Conservation (phyloP, 805 yeast species). For the Yarrowia divulgata region DNA sequence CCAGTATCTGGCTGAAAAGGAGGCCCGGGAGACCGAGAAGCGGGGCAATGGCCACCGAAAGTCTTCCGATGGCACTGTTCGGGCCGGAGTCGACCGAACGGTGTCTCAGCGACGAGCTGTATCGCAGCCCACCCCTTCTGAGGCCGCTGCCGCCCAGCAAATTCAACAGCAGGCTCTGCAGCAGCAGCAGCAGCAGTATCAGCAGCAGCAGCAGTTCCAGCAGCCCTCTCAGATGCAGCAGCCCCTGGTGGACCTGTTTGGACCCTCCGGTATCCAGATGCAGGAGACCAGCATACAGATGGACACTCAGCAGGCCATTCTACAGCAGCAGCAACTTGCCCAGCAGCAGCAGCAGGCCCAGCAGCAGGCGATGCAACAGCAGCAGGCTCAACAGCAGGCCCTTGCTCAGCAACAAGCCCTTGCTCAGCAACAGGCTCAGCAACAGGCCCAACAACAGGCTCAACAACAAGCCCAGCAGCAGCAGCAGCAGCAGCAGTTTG, state of each 20-base stretch:
- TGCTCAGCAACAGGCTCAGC: slow-evolving; percentile 34
- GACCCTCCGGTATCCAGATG: slow-evolving; percentile 35
- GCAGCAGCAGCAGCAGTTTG: slow-evolving; percentile 42
- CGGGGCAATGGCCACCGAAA: slow-evolving; percentile 26
- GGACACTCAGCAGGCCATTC: slow-evolving; percentile 39
- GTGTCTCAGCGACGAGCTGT: slow-evolving; percentile 42
- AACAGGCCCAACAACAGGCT: slow-evolving; percentile 42
- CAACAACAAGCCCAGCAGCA: slow-evolving; percentile 42
- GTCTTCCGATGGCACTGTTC: slow-evolving; percentile 21
- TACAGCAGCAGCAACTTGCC: no score
- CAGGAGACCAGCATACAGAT: slow-evolving; percentile 43
- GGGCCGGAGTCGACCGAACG: slow-evolving; percentile 7
- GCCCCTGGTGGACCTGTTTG: slow-evolving; percentile 42
- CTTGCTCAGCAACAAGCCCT: slow-evolving; percentile 42
- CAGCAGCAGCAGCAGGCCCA: slow-evolving; percentile 43
- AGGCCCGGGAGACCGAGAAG: slow-evolving; percentile 49
- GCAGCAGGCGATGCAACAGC: slow-evolving; percentile 40
- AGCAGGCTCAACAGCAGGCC: slow-evolving; percentile 33
- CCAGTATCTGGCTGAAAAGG: slow-evolving; percentile 76
- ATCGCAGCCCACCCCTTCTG: slow-evolving; percentile 43
- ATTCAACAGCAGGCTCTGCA: slow-evolving; percentile 45
- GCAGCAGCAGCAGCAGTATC: slow-evolving; percentile 43
- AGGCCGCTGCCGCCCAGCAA: slow-evolving; percentile 44
- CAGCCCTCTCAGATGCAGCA: slow-evolving; percentile 45
- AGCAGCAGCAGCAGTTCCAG: slow-evolving; percentile 44